These are phyloP conservation scores for Yueomyces sp. DNA, from an alignment of 1,139 yeast genomes.

Conservation along the genomic window DNA sequence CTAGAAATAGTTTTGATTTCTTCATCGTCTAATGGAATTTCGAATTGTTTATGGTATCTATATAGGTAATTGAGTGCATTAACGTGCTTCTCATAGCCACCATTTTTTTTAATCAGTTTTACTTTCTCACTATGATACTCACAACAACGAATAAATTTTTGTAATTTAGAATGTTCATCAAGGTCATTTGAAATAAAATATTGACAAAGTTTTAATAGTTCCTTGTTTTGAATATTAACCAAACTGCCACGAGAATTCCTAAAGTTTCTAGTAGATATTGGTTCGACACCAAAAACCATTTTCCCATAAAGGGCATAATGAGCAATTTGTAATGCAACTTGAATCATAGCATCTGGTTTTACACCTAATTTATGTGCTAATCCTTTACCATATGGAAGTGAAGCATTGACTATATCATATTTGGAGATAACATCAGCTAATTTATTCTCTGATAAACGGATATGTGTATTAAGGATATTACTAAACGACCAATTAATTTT, in stretches of 20 bases:
- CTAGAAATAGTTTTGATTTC: conserved; percentile 17
- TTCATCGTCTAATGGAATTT: conserved; percentile 31
- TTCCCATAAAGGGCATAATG: conserved; percentile 64
- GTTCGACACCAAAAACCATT: conserved; percentile 56
- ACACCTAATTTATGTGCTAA: conserved; percentile 40
- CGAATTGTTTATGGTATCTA: conserved; percentile 18
- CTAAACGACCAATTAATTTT: conserved; percentile 40
- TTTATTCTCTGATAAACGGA: conserved; percentile 61
- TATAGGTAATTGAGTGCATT: conserved; percentile 46
- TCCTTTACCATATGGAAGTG: conserved; percentile 31
- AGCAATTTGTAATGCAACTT: conserved; percentile 55
- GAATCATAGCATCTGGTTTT: conserved; percentile 56
- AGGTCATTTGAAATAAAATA: conserved; percentile 43
- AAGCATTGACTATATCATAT: conserved; percentile 42
- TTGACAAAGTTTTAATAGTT: conserved; percentile 43
- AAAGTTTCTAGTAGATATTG: conserved; percentile 59
- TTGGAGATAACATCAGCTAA: conserved; percentile 64
- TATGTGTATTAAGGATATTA: conserved; percentile 32
- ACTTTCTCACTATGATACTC: conserved; percentile 37
- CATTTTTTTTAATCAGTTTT: conserved; percentile 43
- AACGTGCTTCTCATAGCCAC: conserved; percentile 62
- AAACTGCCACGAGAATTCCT: conserved; percentile 58
- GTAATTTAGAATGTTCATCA: conserved; percentile 14
- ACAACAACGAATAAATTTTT: conserved; percentile 39
- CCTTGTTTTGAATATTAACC: conserved; percentile 48